Evolutionary conservation across 768 basidiomycete genomes (phyloP).

Genomic region (Suillus subalutaceus): DNA sequence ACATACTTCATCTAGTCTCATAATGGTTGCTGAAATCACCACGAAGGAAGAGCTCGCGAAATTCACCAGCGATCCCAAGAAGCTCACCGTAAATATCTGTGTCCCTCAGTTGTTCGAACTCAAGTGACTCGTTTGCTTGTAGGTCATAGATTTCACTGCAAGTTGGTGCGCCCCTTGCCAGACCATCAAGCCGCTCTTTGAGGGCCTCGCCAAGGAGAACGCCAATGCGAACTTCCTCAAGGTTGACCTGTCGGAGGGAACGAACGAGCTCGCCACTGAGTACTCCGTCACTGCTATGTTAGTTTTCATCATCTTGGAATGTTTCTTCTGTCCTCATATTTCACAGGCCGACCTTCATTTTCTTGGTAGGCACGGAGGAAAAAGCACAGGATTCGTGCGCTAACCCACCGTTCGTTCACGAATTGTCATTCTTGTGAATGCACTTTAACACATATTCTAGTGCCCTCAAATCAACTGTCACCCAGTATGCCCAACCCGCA

Average conservation of each 20-base stretch:
- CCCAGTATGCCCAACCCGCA: constrained; percentile 49
- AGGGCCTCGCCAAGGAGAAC: constrained; percentile 69
- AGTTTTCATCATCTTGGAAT: constrained; percentile 22
- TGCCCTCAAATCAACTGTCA: constrained; percentile 60
- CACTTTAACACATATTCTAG: constrained; percentile 37
- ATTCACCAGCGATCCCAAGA: background rate
- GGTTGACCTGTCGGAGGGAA: constrained; percentile 71
- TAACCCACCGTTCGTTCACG: constrained; percentile 54
- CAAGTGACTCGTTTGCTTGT: background rate
- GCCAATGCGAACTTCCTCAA: constrained; percentile 80
- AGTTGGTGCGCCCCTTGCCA: constrained; percentile 83
- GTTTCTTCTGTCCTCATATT: background rate
- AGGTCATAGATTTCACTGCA: constrained; percentile 6
- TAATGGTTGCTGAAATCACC: background rate
- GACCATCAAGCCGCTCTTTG: constrained; percentile 76
- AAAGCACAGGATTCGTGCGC: constrained; percentile 76
- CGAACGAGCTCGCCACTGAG: constrained; percentile 61
- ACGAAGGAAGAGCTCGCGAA: background rate
- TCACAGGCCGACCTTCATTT: constrained; percentile 81
- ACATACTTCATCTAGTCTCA: background rate
- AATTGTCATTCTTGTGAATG: constrained; percentile 5
- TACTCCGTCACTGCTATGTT: constrained; percentile 79
- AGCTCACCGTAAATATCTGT: background rate
- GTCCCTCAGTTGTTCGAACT: too few species aligned
- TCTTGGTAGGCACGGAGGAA: constrained; percentile 66